These are phyloP conservation scores for Telfairia occidentalis DNA, from an alignment of 331 rosid species.

Conservation along the genomic window DNA sequence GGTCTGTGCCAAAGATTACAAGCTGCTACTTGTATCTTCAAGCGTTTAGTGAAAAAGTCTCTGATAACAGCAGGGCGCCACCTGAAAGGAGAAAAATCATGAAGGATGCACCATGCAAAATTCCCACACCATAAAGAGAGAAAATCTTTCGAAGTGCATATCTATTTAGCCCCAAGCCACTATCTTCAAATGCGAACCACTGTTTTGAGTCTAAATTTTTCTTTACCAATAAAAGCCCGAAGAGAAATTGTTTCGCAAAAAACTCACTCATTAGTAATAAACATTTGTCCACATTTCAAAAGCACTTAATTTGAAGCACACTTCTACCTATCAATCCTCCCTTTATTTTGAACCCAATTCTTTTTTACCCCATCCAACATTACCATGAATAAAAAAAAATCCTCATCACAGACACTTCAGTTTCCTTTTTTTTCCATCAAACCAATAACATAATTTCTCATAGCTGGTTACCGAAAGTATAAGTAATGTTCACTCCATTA, in stretches of 20 bases:
- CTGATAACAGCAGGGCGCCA: slow-evolving; percentile 33
- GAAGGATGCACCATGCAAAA: background rate
- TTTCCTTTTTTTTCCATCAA: background rate
- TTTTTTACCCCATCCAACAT: background rate
- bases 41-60: slow-evolving; percentile 38
- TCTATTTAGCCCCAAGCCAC: background rate
- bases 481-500: background rate
- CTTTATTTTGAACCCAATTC: background rate
- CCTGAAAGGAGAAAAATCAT: slow-evolving; percentile 26
- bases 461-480: background rate
- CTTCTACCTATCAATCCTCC: background rate
- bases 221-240: background rate
- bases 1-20: slow-evolving; percentile 53
- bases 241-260: background rate
- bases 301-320: background rate
- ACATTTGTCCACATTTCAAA: background rate
- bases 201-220: background rate
- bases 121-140: background rate
- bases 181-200: background rate
- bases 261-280: background rate
- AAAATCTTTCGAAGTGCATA: background rate
- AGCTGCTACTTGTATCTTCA: slow-evolving; percentile 53
- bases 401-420: background rate
- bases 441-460: background rate
- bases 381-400: background rate